These are phyloP conservation scores for Lasiodiplodia citricola DNA, from an alignment of 2,329 filamentous ascomycete genomes.

Conservation along the genomic window DNA sequence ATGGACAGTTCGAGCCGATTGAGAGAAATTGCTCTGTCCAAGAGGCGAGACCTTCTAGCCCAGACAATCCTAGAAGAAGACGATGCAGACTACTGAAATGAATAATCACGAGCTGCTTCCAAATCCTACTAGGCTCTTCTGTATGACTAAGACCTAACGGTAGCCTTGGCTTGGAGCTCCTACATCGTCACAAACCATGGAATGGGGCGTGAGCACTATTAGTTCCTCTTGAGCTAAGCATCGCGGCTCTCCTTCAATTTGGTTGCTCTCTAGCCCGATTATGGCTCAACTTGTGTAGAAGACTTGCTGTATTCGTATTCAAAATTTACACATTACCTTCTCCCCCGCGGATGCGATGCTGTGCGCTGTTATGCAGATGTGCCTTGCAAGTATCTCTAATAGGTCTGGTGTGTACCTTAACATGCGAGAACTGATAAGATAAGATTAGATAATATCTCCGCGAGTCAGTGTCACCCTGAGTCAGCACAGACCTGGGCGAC, in stretches of 20 bases:
- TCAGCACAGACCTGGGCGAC: not conserved
- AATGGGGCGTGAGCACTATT: not conserved
- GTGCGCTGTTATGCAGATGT: not conserved
- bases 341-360: too few species aligned
- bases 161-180: not conserved
- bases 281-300: not conserved
- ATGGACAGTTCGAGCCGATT: constrained; percentile 31
- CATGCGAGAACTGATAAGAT: not conserved
- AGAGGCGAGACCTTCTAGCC: constrained; percentile 59
- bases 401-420: not conserved
- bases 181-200: not conserved
- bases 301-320: not conserved
- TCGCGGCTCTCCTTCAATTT: not conserved
- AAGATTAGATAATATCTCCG: not conserved
- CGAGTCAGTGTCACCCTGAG: not conserved
- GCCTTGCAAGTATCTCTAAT: not conserved
- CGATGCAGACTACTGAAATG: constrained; percentile 55
- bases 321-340: too few species aligned
- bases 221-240: not conserved
- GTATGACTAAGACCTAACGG: not conserved
- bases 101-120: constrained; percentile 25
- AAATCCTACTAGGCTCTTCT: not conserved
- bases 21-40: constrained; percentile 32
- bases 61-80: constrained; percentile 77
- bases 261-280: not conserved